Base-by-base conservation (phyloP, 75 land plant genomes). In the Pseudotsuga menziesii region DNA sequence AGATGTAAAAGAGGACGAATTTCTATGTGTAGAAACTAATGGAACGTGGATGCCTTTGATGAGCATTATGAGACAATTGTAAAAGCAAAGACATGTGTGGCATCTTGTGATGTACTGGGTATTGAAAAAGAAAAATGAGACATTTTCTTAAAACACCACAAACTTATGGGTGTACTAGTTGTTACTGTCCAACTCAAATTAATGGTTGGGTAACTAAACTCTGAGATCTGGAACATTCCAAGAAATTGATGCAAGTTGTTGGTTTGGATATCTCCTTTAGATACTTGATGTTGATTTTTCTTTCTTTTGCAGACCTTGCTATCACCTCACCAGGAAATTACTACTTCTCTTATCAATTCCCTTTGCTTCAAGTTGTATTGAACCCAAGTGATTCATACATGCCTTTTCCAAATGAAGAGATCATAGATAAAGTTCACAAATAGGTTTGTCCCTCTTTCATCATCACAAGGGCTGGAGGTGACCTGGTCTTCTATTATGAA, bases 61-160 rank as follows among this genome's bases (percentile, higher is more conserved):
- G 32, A 29, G 32, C 32, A 29, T 29, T 29, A 29, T 29, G 32
- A 29, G 32, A 29, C 90, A 75, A 79, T 92, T 57, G 86, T 96
- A 26, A 88, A 87, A 76, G 95, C 99, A 63, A 95, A 96, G 92
- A 97, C 87, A 13, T 96, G 92, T 84, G 98, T 96, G 75, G 99
- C 97, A 92, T 95, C 99, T 56, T 94, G 97, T 89, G 99, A 96
- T 86, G 95, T 96, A 29, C 99, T 95, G 58, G 99, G 99, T 74
- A 96, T 96, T 20, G 92, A 96, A 75, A 90, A 94, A 98, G 99
- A 95, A 61, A 83, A 94, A 58, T 86, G 57, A 82, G 85, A 94
- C n/a, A 72, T 84, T 89, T 80, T 96, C 92, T 0, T 85, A 89
- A 96, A 96, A 56, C 87, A 94, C 66, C 94, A 94, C 83, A 80